phyloP scores from a whole-genome alignment of 2,329 filamentous ascomycete species.

The Alternaria infectoria region DNA sequence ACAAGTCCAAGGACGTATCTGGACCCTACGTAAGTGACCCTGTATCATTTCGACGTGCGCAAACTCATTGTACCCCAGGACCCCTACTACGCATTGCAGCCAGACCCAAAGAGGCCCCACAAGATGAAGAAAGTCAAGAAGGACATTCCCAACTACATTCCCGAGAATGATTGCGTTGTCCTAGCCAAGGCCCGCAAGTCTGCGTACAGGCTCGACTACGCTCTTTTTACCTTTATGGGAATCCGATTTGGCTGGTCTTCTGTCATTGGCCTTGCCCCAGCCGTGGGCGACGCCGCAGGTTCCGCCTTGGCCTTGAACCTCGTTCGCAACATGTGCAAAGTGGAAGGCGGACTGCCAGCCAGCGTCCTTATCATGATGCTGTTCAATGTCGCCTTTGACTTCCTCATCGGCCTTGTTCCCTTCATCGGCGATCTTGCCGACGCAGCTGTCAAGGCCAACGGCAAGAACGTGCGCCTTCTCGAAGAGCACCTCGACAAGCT shows the following conservation, averaged over 20 bases:
- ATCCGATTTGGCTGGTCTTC: constrained; percentile 88
- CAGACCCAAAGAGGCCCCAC: constrained; percentile 72
- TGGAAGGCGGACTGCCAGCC: constrained; percentile 77
- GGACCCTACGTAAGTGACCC: constrained; percentile 49
- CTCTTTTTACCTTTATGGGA: constrained; percentile 80
- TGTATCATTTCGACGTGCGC: background rate
- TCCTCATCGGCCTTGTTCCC: constrained; percentile 74
- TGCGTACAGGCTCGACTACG: constrained; percentile 85
- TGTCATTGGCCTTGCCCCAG: constrained; percentile 82
- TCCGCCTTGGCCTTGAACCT: constrained; percentile 68
- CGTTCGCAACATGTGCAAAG: constrained; percentile 71
- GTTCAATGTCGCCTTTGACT: constrained; percentile 77
- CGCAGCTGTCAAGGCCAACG: constrained; percentile 76
- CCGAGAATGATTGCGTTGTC: constrained; percentile 78
- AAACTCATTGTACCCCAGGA: constrained; percentile 63
- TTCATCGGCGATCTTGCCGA: constrained; percentile 79
- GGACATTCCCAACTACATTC: constrained; percentile 81
- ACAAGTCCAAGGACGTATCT: constrained; percentile 51
- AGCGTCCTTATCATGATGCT: constrained; percentile 73
- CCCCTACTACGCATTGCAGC: constrained; percentile 85
- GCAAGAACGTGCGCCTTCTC: constrained; percentile 73
- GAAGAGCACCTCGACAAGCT: constrained; percentile 72
- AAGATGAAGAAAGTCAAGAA: constrained; percentile 87
- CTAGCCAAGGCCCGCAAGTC: constrained; percentile 85
- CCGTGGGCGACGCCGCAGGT: constrained; percentile 59